These are phyloP conservation scores for Leucocoprinus gongylophorus DNA, from an alignment of 1,284 basidiomycete species.

Conservation along the genomic window DNA sequence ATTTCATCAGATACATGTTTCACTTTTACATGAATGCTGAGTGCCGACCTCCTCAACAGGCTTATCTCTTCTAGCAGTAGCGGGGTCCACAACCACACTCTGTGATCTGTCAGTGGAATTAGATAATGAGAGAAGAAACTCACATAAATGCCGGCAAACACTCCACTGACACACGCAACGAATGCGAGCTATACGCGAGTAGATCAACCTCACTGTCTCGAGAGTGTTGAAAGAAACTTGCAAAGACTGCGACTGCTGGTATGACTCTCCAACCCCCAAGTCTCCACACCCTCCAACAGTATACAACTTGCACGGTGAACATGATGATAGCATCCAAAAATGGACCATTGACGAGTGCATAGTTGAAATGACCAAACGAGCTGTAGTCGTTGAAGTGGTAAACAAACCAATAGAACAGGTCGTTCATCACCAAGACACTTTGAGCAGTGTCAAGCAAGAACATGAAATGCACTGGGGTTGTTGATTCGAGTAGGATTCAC, in stretches of 20 bases:
- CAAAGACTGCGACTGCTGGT: background rate
- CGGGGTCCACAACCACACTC: background rate
- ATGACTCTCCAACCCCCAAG: slow-evolving; percentile 2
- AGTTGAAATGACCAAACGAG: background rate
- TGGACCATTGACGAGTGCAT: background rate
- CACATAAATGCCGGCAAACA: background rate
- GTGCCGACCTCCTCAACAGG: background rate
- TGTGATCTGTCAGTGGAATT: background rate
- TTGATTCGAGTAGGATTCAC: background rate
- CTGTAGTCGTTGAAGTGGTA: slow-evolving; percentile 1
- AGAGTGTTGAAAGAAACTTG: background rate
- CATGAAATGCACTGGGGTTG: background rate
- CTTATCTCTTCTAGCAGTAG: background rate
- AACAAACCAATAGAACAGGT: slow-evolving; percentile 8
- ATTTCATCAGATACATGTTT: background rate
- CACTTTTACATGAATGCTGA: background rate
- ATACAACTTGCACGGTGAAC: slow-evolving; percentile 4
- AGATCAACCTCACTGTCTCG: too few relatives aligned
- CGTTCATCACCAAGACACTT: slow-evolving; percentile 2
- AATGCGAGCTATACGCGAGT: background rate
- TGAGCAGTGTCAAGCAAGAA: slow-evolving; percentile 6
- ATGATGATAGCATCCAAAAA: slow-evolving; percentile 2
- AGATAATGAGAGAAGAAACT: background rate
- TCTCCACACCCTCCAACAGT: slow-evolving; percentile 6
- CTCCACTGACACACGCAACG: background rate